Percentiles rank a stretch among this genome's conserved stretches.
phyloP scores from a whole-genome alignment of 768 basidiomycete species.

The Saitozyma podzolica region DNA sequence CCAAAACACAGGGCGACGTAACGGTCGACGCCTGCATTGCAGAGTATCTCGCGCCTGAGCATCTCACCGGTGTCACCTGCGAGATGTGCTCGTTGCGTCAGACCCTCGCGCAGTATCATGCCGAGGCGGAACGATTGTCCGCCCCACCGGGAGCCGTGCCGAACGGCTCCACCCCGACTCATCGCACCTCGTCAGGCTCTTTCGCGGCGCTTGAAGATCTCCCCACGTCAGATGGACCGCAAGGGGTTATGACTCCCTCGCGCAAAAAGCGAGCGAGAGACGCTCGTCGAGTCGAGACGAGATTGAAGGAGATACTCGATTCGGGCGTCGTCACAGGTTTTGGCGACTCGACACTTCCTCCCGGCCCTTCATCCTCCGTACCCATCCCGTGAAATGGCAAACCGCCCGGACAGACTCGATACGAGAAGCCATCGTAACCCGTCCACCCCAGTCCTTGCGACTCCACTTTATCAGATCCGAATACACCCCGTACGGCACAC shows the following conservation, averaged over 20 bases:
- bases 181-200: slow-evolving; percentile 20
- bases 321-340: slow-evolving; percentile 65
- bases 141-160: slow-evolving; percentile 42
- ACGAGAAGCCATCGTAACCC: slow-evolving; percentile 39
- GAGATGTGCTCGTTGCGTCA: slow-evolving; percentile 82
- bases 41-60: slow-evolving; percentile 84
- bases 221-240: background rate
- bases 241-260: slow-evolving; percentile 61
- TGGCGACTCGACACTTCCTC: slow-evolving; percentile 24
- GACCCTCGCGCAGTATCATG: slow-evolving; percentile 64
- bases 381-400: slow-evolving; percentile 44
- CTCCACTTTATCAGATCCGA: slow-evolving; percentile 91
- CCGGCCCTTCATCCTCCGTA: slow-evolving; percentile 6
- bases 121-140: slow-evolving; percentile 65
- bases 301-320: slow-evolving; percentile 66
- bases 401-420: slow-evolving; percentile 29
- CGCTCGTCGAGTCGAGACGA: slow-evolving; percentile 64
- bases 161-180: background rate
- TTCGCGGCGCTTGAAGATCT: slow-evolving; percentile 23
- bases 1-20: slow-evolving; percentile 37
- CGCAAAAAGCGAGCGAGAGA: slow-evolving; percentile 77
- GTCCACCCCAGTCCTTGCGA: slow-evolving; percentile 83
- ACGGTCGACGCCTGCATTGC: slow-evolving; percentile 77
- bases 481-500: slow-evolving; percentile 68
- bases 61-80: slow-evolving; percentile 88